phyloP scores from a whole-genome alignment of 768 basidiomycete genomes.

The Mycena indigotica region DNA sequence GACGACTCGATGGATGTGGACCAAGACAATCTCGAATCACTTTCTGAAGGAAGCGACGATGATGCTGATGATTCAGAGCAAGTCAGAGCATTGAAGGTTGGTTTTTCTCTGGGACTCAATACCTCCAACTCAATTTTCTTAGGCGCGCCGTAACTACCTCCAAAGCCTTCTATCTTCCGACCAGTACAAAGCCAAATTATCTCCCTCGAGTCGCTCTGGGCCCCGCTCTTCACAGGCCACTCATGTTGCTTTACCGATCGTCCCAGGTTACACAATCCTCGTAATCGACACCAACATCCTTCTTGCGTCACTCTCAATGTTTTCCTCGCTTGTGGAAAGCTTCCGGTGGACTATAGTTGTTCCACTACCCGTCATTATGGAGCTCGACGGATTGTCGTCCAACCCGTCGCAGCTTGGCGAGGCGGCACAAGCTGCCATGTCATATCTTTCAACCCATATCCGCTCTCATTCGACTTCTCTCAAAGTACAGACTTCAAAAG shows the following conservation, averaged over 20 bases:
- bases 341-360: slow-evolving; percentile 85
- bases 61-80: slow-evolving; percentile 72
- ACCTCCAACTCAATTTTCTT: slow-evolving; percentile 12
- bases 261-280: slow-evolving; percentile 87
- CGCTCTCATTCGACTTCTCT: slow-evolving; percentile 74
- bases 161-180: slow-evolving; percentile 61
- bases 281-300: slow-evolving; percentile 96
- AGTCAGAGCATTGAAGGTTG: slow-evolving; percentile 80
- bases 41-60: slow-evolving; percentile 49
- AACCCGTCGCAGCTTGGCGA: slow-evolving; percentile 68
- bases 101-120: slow-evolving; percentile 17
- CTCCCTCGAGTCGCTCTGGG: slow-evolving; percentile 29
- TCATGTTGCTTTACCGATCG: slow-evolving; percentile 53
- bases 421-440: slow-evolving; percentile 71
- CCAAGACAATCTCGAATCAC: slow-evolving; percentile 48
- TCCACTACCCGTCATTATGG: slow-evolving; percentile 94
- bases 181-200: slow-evolving; percentile 34
- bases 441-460: slow-evolving; percentile 75
- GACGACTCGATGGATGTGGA: slow-evolving; percentile 78
- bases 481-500: slow-evolving; percentile 93
- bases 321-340: slow-evolving; percentile 77
- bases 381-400: slow-evolving; percentile 85
- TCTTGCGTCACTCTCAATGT: slow-evolving; percentile 74
- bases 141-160: slow-evolving; percentile 78
- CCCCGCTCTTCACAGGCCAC: slow-evolving; percentile 33